Conservation (phyloP, 179 eudicot species). For the Amaranthus tricolor region DNA sequence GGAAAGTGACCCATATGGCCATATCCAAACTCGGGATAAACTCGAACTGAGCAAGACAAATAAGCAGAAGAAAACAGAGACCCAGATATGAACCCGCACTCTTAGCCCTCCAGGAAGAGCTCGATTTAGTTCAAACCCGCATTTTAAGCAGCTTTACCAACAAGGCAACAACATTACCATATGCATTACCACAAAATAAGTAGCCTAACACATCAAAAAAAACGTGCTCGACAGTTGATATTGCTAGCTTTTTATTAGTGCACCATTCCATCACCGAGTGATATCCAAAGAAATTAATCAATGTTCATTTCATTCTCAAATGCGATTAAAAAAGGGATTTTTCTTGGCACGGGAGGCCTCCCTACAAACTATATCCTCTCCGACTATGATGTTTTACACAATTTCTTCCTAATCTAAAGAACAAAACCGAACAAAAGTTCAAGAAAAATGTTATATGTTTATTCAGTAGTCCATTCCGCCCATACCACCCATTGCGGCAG, state of each 20-base stretch:
- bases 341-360: slow-evolving; percentile 9
- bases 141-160: not conserved
- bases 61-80: too few species aligned
- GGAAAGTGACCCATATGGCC: too few species aligned
- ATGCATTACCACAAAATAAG: not conserved
- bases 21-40: too few species aligned
- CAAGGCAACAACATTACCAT: not conserved
- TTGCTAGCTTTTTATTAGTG: not conserved
- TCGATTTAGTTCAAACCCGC: too few species aligned
- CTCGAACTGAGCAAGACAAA: too few species aligned
- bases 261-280: too few species aligned
- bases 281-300: not conserved
- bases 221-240: too few species aligned
- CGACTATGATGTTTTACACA: slow-evolving; percentile 24
- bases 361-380: slow-evolving; percentile 24
- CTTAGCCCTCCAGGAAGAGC: too few species aligned
- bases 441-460: not conserved
- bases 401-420: slow-evolving; percentile 15
- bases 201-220: not conserved
- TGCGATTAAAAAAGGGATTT: slow-evolving; percentile 1
- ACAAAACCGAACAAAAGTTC: slow-evolving; percentile 9
- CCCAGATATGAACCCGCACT: too few species aligned
- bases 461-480: slow-evolving; percentile 59
- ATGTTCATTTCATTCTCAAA: not conserved
- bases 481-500: slow-evolving; percentile 66